These are phyloP conservation scores for Penicillium sp. DNA, from an alignment of 2,329 filamentous ascomycete genomes.

Conservation along the genomic window DNA sequence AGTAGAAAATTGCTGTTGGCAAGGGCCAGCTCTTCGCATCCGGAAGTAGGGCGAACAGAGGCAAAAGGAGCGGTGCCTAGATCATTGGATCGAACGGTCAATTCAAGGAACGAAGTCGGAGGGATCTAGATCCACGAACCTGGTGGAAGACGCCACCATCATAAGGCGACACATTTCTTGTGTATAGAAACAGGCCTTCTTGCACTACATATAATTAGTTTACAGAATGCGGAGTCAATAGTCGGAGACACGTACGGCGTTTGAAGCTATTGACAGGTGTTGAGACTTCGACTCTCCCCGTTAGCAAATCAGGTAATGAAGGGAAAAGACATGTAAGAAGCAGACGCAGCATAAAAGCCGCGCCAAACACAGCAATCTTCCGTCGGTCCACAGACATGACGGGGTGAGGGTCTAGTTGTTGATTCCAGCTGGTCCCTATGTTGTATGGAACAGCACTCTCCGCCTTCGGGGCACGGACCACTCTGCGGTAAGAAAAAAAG, in stretches of 20 bases:
- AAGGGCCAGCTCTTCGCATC: constrained; percentile 64
- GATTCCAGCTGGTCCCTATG: constrained; percentile 8
- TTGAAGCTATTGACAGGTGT: constrained; percentile 98
- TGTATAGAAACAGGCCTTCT: constrained; percentile 94
- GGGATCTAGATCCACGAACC: constrained; percentile 33
- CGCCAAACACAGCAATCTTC: constrained; percentile 67
- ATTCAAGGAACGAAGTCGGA: not conserved
- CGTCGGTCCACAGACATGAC: constrained; percentile 55
- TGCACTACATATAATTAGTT: constrained; percentile 61
- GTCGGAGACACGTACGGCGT: constrained; percentile 58
- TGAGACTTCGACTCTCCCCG: constrained; percentile 90
- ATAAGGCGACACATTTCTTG: constrained; percentile 93
- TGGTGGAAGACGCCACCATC: constrained; percentile 82
- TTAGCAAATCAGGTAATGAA: constrained; percentile 76
- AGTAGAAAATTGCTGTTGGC: constrained; percentile 77
- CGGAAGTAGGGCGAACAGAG: constrained; percentile 86
- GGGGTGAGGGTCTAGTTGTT: constrained; percentile 8
- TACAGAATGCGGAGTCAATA: not conserved
- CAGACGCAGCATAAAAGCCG: constrained; percentile 74
- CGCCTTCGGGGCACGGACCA: constrained; percentile 33
- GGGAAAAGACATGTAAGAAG: constrained; percentile 79
- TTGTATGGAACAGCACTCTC: constrained; percentile 6
- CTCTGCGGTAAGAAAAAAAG: constrained; percentile 29
- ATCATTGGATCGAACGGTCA: constrained; percentile 8
- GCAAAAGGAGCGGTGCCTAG: constrained; percentile 82